phyloP scores from a whole-genome alignment of 2,329 filamentous ascomycete genomes.

The Endoconidiophora polonica region DNA sequence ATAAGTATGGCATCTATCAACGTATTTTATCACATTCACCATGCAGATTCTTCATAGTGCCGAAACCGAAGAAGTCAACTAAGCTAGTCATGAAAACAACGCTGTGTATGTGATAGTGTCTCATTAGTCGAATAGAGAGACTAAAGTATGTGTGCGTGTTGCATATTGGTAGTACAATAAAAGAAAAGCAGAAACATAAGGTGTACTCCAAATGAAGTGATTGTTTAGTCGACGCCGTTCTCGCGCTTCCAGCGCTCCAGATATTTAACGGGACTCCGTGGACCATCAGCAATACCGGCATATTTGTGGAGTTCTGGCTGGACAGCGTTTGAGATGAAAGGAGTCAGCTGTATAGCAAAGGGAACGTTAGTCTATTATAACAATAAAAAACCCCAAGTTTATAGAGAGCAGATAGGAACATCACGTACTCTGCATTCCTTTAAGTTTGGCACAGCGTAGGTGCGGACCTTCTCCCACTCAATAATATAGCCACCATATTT shows the following conservation, averaged over 20 bases:
- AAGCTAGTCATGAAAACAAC: too few relatives aligned
- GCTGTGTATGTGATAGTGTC: too few relatives aligned
- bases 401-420: neutral
- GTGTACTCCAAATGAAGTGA: neutral
- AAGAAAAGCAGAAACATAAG: neutral
- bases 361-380: neutral
- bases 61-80: too few relatives aligned
- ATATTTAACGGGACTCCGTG: slow-evolving; percentile 44
- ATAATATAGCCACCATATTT: slow-evolving; percentile 71
- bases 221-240: slow-evolving; percentile 41
- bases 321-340: slow-evolving; percentile 54
- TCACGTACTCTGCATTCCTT: slow-evolving; percentile 53
- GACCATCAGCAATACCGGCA: slow-evolving; percentile 34
- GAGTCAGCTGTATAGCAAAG: slow-evolving; percentile 44
- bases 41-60: neutral
- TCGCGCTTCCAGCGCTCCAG: slow-evolving; percentile 50
- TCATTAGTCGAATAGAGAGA: too few relatives aligned
- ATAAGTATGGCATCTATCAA: too few relatives aligned
- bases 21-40: too few relatives aligned
- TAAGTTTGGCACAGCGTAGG: slow-evolving; percentile 65
- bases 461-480: slow-evolving; percentile 76
- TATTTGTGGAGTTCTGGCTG: slow-evolving; percentile 36
- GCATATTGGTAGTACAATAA: neutral
- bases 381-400: neutral
- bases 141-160: too few relatives aligned